These are phyloP conservation scores for Mycena alexandri DNA, from an alignment of 768 basidiomycete species.

Conservation along the genomic window DNA sequence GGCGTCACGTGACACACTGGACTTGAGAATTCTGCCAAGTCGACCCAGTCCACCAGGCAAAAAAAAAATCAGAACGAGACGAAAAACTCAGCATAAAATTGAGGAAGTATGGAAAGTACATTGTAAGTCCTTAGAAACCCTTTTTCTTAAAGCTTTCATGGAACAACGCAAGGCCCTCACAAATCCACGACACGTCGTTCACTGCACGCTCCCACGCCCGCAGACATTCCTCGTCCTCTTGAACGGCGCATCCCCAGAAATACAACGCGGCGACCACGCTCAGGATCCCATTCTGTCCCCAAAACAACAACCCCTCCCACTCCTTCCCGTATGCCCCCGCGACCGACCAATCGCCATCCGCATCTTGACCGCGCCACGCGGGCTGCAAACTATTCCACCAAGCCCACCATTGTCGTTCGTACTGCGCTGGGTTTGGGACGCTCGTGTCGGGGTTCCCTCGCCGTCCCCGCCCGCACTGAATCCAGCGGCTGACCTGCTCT, in stretches of 20 bases:
- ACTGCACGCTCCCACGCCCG: not conserved
- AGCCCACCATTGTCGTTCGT: not conserved
- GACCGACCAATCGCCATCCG: not conserved
- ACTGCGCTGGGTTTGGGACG: not conserved
- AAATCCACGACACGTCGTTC: not conserved
- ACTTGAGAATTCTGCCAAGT: no score
- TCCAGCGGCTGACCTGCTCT: not conserved
- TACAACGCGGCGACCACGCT: not conserved
- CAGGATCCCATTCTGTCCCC: not conserved
- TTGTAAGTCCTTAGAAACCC: no score
- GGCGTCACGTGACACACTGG: no score
- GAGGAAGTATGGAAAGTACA: no score
- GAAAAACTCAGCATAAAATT: no score
- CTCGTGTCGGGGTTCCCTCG: no score
- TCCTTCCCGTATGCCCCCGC: not conserved
- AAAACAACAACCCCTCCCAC: not conserved
- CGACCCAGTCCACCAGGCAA: no score
- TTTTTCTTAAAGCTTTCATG: not conserved
- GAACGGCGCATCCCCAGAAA: conserved; percentile 1
- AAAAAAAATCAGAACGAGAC: no score
- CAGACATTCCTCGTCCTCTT: not conserved
- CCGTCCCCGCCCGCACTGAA: not conserved
- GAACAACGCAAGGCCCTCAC: not conserved
- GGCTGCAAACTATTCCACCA: conserved; percentile 1
- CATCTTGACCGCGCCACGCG: not conserved